Percentiles rank a stretch among this genome's conserved stretches.
These are phyloP conservation scores for Trichophyton verrucosum DNA, from an alignment of 2,329 filamentous ascomycete genomes.

Conservation along the genomic window DNA sequence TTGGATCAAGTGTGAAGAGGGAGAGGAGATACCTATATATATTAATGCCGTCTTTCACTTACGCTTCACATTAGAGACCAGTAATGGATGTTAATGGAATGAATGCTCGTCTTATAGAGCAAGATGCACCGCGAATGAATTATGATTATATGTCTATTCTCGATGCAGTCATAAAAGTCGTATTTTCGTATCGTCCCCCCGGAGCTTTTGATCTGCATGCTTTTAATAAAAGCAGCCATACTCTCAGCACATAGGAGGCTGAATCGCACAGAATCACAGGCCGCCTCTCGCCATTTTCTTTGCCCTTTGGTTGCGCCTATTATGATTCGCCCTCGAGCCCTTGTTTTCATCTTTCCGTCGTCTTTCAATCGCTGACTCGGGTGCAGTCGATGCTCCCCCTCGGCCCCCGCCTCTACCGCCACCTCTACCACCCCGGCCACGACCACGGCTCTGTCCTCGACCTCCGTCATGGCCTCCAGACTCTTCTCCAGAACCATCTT, in stretches of 20 bases:
- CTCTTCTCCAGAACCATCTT: slow-evolving; percentile 9
- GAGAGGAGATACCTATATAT: neutral
- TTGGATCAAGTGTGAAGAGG: neutral
- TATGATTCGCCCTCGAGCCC: slow-evolving; percentile 71
- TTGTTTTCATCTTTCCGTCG: slow-evolving; percentile 74
- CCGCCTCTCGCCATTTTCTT: slow-evolving; percentile 51
- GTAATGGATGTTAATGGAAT: neutral
- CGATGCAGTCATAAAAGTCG: neutral
- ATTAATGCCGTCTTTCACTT: neutral
- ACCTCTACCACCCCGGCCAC: slow-evolving; percentile 37
- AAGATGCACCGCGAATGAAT: neutral
- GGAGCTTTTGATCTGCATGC: neutral
- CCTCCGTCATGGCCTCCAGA: slow-evolving; percentile 21
- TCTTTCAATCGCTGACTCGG: slow-evolving; percentile 57
- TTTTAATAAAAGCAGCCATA: neutral
- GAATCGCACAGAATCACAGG: slow-evolving; percentile 18
- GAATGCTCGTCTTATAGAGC: neutral
- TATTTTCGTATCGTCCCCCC: neutral
- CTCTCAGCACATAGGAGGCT: neutral
- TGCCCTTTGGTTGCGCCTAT: slow-evolving; percentile 58
- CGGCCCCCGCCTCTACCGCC: slow-evolving; percentile 42
- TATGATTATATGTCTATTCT: neutral
- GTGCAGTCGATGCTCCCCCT: slow-evolving; percentile 36
- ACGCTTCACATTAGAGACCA: neutral
- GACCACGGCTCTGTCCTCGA: slow-evolving; percentile 35